Base-by-base conservation (phyloP, 805 yeast species). In the Yarrowia sp. region DNA sequence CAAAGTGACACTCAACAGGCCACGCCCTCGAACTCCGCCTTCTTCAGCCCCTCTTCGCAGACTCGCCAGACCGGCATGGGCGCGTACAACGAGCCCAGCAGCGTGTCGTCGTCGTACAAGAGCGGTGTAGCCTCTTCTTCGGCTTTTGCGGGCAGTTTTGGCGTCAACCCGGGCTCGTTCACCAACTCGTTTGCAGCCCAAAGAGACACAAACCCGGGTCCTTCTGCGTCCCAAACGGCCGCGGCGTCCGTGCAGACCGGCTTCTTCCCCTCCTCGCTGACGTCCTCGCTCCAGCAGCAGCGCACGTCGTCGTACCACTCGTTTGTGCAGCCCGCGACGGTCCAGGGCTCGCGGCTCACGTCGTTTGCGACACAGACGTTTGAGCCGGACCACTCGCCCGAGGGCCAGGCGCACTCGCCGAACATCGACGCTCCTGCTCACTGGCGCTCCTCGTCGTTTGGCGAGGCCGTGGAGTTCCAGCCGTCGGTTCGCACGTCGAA, bases 181-280 rank as follows among this genome's bases (percentile, higher is more conserved):
- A 32, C 31, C 12, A 44, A 44, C 36, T 44, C 56, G n/a, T 47
- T 22, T 31, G 53, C 36, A n/a, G n/a, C n/a, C n/a, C n/a, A n/a
- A n/a, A n/a, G n/a, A n/a, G n/a, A n/a, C n/a, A n/a, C n/a, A n/a
- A n/a, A n/a, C n/a, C n/a, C n/a, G n/a, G n/a, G n/a, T n/a, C n/a
- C n/a, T n/a, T n/a, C n/a, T n/a, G n/a, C n/a, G n/a, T n/a, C n/a
- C n/a, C n/a, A n/a, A n/a, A n/a, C n/a, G n/a, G n/a, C n/a, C 47
- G 14, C 10, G 25, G 24, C 53, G 67, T 13, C 65, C 68, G 42
- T 68, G 67, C 62, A 32, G 27, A 21, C 51, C 14, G 46, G 47
- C 21, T 55, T 63, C 14, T 61, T 69, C 10, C 65, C 70, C 13
- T 71, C 75, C 13, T 63, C 74, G 33, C 66, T 74, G 49, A 73